Evolutionary conservation across 2,329 filamentous ascomycete genomes (phyloP).

Genomic region (Xylariales sp.): DNA sequence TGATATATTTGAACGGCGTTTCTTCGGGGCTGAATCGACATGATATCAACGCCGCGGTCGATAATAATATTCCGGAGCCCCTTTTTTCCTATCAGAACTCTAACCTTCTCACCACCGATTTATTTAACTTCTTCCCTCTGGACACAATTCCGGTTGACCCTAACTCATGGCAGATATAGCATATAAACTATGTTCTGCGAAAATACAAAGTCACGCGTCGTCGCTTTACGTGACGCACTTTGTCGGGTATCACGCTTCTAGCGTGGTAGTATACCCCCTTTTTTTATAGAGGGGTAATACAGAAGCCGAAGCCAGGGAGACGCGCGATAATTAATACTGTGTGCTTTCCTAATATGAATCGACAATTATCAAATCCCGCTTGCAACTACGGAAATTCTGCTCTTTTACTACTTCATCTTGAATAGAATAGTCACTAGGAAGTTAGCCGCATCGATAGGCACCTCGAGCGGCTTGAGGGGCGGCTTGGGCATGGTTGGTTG

Average conservation of each 20-base stretch:
- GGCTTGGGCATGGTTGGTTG: no score
- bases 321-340: no score
- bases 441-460: no score
- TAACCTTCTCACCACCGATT: constrained; percentile 22
- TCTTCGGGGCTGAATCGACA: neutral
- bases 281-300: no score
- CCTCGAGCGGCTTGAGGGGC: no score
- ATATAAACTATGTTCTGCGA: neutral
- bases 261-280: neutral
- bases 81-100: constrained; percentile 14
- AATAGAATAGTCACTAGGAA: no score
- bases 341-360: no score
- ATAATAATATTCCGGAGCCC: constrained; percentile 4
- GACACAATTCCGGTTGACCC: constrained; percentile 15
- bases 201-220: neutral
- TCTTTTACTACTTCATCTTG: no score
- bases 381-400: no score
- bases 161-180: constrained; percentile 17
- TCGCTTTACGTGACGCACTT: neutral
- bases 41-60: neutral
- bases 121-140: constrained; percentile 25
- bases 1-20: constrained; percentile 28
- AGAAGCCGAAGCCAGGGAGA: no score
- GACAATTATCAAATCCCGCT: no score
- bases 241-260: neutral